Conservation (phyloP, 176 grass and related monocot genomes). For the Avena eriantha region DNA sequence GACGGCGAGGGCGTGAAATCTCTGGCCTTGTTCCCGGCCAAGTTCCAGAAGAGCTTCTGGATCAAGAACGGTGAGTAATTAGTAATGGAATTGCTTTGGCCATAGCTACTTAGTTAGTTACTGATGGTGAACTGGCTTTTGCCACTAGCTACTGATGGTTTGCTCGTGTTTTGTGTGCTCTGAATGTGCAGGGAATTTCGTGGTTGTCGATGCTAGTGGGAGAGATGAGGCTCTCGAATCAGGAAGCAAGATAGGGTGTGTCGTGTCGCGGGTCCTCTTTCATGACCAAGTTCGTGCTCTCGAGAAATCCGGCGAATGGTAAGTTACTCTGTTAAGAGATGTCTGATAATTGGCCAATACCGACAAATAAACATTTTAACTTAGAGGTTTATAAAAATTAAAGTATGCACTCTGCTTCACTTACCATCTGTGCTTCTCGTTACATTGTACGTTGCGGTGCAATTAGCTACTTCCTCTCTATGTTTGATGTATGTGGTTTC, state of each 20-base stretch:
- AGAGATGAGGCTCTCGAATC: constrained; percentile 83
- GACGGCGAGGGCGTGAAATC: constrained; percentile 74
- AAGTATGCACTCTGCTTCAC: background rate
- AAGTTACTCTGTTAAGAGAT: background rate
- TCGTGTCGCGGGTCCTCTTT: constrained; percentile 81
- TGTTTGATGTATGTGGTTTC: background rate
- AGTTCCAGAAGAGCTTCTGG: constrained; percentile 98
- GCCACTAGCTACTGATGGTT: background rate
- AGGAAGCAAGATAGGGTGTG: constrained; percentile 85
- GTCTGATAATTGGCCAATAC: background rate
- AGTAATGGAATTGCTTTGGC: too few relatives aligned
- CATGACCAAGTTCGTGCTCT: constrained; percentile 69
- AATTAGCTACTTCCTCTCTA: background rate
- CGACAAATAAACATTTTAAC: background rate
- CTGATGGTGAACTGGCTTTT: background rate
- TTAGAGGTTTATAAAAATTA: background rate
- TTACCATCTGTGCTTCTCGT: background rate
- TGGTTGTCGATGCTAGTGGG: constrained; percentile 80
- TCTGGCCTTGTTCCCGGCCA: constrained; percentile 88
- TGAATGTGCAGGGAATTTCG: constrained; percentile 69
- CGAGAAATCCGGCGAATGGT: constrained; percentile 78
- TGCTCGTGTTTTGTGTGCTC: background rate
- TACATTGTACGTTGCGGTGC: background rate
- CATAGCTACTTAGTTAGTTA: background rate
- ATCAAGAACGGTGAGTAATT: constrained; percentile 76